Evolutionary conservation across 352 stramenopile genomes (phyloP), one percentile per base, ranked within the genome.

Genomic region (Phytopythium montanum): DNA sequence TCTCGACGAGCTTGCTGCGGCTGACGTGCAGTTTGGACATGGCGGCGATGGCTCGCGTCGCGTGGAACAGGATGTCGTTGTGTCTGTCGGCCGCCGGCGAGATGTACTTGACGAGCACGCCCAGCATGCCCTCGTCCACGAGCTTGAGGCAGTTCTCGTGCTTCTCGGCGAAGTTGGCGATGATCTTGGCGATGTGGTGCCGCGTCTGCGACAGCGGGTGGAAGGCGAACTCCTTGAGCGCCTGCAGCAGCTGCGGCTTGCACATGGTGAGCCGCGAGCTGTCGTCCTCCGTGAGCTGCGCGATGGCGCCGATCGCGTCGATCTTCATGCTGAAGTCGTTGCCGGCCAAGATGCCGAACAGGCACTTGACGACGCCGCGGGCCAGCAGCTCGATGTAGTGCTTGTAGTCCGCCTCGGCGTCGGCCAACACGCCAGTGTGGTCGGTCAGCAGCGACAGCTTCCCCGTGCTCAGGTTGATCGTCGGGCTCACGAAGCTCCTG

Each of bases 251-350:
- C n/a, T 61, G 74, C 9, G 79, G 74, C 29, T 90, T 88, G 56
- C 82, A 92, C 65, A 92, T 66, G 0, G 81, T 84, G 14, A 92
- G 38, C 6, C 81, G 76, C n/a, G 79, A 85, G 36, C 76, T 70
- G 44, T 83, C 61, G 53, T 88, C 82, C 16, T 85, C 68, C 0
- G 72, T 86, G 45, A 92, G 74, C 55, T 90, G 78, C 19, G 78
- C 76, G 13, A 92, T 83, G 28, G 81, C 76, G n/a, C 68, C 66
- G 29, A 88, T 70, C 9, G 78, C 79, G 56, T 92, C 81, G 10
- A 86, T 75, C 57, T 88, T 88, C 71, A 86, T 88, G 41, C 68
- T 72, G 26, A 87, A 87, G 51, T 89, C 79, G 52, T 87, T 84
- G n/a, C 77, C 81, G 18, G 60, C 53, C 7, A 92, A 64, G 46